A percentile compares a stretch with the other conserved stretches of the same genome.
phyloP scores from a whole-genome alignment of 148 eudicot genomes.

The Polygonum maritimum region DNA sequence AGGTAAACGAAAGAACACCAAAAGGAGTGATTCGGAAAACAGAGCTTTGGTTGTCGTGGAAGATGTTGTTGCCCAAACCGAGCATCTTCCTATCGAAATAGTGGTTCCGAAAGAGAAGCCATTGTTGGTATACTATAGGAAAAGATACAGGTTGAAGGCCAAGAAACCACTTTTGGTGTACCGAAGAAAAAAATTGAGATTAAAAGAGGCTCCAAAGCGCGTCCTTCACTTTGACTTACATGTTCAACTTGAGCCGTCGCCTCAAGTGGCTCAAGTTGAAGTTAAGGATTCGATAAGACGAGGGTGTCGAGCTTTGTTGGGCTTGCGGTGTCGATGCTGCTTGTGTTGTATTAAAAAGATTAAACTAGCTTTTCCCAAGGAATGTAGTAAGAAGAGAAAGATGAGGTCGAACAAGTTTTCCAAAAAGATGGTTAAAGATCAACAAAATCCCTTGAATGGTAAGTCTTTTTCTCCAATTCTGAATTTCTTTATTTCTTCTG shows the following conservation, averaged over 20 bases:
- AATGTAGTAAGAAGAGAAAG: background rate
- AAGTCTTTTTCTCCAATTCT: background rate
- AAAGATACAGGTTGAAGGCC: background rate
- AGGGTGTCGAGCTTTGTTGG: background rate
- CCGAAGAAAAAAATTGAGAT: background rate
- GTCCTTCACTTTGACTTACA: background rate
- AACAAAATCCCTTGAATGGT: background rate
- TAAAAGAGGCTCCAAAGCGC: background rate
- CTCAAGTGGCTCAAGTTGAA: background rate
- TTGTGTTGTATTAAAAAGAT: background rate
- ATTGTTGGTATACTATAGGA: background rate
- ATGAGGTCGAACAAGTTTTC: background rate
- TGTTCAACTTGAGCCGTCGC: background rate
- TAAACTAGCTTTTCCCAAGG: background rate
- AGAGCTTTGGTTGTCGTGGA: background rate
- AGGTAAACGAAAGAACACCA: background rate
- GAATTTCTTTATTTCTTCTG: background rate
- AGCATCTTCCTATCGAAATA: background rate
- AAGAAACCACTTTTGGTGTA: too few species aligned
- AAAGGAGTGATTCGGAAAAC: background rate
- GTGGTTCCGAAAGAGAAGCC: background rate
- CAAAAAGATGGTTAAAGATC: background rate
- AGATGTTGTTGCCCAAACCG: background rate
- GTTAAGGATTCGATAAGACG: background rate
- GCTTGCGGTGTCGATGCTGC: background rate